Percentiles rank a stretch among this genome's conserved stretches.
Conservation (phyloP, 2,329 filamentous ascomycete species). For the Onygena corvina region DNA sequence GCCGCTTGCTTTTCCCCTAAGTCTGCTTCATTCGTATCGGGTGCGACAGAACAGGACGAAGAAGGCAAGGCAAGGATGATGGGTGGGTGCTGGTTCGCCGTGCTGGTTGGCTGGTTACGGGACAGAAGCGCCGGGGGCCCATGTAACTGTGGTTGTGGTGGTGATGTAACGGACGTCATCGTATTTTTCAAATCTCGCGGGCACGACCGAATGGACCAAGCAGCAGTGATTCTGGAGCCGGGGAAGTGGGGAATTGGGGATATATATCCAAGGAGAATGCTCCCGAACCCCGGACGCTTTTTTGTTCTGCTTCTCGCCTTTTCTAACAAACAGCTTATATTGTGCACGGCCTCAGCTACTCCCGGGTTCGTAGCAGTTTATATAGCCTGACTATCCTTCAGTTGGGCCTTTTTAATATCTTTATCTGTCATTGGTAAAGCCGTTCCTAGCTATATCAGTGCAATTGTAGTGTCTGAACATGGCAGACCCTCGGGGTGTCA, state of each 20-base stretch:
- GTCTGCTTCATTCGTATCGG: not conserved
- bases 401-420: not conserved
- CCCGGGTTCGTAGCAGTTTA: not conserved
- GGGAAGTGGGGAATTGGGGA: not conserved
- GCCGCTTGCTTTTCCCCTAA: not conserved
- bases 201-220: not conserved
- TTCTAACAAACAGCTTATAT: not conserved
- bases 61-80: not conserved
- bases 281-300: not conserved
- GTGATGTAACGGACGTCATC: constrained; percentile 6
- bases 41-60: not conserved
- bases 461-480: not conserved
- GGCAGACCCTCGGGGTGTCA: not conserved
- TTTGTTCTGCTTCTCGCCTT: not conserved
- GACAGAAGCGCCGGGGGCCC: not conserved
- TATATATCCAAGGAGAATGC: not conserved
- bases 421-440: not conserved
- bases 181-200: not conserved
- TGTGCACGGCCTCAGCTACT: not conserved
- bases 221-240: not conserved
- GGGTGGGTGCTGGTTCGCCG: not conserved
- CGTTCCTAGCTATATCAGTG: not conserved
- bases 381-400: not conserved
- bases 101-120: not conserved
- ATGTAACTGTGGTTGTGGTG: not conserved